Conservation (phyloP, 192 early-diverging fungal species). For the Backusella liffmaniae region DNA sequence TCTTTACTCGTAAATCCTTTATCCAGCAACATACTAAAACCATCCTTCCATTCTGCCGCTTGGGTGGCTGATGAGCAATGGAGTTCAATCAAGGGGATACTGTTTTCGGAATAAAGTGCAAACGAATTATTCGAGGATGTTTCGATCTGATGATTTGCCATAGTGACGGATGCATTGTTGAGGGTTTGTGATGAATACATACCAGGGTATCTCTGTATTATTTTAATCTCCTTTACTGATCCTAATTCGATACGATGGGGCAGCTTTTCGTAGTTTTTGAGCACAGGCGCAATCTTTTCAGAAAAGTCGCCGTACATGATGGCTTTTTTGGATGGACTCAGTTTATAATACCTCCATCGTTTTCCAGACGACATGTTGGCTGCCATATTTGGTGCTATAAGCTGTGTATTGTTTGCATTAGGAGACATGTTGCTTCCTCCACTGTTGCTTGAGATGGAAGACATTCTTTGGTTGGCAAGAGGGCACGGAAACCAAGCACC, state of each 20-base stretch:
- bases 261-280: constrained; percentile 42
- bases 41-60: constrained; percentile 73
- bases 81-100: constrained; percentile 55
- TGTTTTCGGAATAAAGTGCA: constrained; percentile 42
- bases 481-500: constrained; percentile 69
- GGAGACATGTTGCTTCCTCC: background rate
- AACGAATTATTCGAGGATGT: constrained; percentile 15
- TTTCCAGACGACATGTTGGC: constrained; percentile 5
- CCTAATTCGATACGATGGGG: constrained; percentile 54
- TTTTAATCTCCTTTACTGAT: constrained; percentile 44
- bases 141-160: background rate
- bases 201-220: constrained; percentile 5
- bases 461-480: background rate
- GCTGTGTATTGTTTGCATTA: background rate
- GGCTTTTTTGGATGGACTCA: constrained; percentile 55
- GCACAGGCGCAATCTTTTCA: constrained; percentile 36
- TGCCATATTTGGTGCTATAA: constrained; percentile 14
- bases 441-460: background rate
- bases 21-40: constrained; percentile 70
- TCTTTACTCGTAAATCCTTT: constrained; percentile 60
- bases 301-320: constrained; percentile 69
- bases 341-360: constrained; percentile 57
- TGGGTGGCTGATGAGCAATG: constrained; percentile 42
- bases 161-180: background rate
- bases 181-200: background rate